phyloP scores from a whole-genome alignment of 345 rosid genomes.

The Aethionema arabicum region DNA sequence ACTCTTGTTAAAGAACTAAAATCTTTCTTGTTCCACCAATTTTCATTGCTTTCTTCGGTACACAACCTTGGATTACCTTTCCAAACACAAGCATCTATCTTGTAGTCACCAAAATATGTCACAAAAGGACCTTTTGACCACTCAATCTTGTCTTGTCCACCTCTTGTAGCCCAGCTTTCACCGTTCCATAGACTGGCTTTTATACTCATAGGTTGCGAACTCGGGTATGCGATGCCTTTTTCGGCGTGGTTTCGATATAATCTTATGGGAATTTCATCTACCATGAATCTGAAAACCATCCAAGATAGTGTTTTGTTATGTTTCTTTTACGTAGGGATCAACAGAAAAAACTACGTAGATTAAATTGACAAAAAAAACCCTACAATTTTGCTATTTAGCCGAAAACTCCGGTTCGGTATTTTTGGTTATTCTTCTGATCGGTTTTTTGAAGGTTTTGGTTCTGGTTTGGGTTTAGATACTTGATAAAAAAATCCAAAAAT shows the following conservation, averaged over 20 bases:
- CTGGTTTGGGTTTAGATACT: too few relatives aligned
- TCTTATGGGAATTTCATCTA: constrained; percentile 72
- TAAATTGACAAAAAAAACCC: too few relatives aligned
- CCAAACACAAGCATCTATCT: constrained; percentile 74
- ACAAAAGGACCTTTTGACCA: constrained; percentile 80
- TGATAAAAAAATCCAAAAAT: too few relatives aligned
- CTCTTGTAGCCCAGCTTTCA: constrained; percentile 84
- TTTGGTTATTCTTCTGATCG: too few relatives aligned
- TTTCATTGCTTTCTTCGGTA: constrained; percentile 45
- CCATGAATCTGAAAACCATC: constrained; percentile 57
- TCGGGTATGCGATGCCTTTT: constrained; percentile 70
- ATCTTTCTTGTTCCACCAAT: constrained; percentile 71
- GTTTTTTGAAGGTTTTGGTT: too few relatives aligned
- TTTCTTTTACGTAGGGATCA: too few relatives aligned
- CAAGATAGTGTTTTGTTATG: not conserved
- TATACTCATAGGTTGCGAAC: constrained; percentile 72
- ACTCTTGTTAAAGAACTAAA: constrained; percentile 47
- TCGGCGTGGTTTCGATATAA: constrained; percentile 71
- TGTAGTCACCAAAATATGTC: constrained; percentile 63
- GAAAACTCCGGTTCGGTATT: too few relatives aligned
- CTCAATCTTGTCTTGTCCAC: constrained; percentile 68
- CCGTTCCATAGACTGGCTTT: constrained; percentile 78
- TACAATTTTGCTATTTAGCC: too few relatives aligned
- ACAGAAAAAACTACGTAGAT: too few relatives aligned
- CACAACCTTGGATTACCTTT: constrained; percentile 59